A percentile compares a stretch with the other conserved stretches of the same genome.
phyloP scores from a whole-genome alignment of 2,329 filamentous ascomycete species.

The Neurospora sp. region DNA sequence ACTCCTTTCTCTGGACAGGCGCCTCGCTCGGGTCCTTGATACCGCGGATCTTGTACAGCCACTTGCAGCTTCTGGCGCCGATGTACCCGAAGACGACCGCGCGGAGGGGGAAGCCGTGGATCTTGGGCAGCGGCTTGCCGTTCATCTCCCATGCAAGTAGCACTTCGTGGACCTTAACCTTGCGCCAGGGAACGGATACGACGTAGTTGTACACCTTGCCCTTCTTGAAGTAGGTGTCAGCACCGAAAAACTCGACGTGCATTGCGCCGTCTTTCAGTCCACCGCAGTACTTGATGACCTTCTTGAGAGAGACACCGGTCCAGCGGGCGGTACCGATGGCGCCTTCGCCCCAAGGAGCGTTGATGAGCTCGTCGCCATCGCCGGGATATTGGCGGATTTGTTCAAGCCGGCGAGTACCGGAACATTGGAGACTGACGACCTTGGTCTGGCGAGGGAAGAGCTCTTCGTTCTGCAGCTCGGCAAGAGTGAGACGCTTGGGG shows the following conservation, averaged over 20 bases:
- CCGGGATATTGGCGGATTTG: conserved; percentile 57
- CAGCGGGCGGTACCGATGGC: conserved; percentile 58
- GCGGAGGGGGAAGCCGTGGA: conserved; percentile 56
- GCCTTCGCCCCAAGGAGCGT: conserved; percentile 51
- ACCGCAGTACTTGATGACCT: conserved; percentile 60
- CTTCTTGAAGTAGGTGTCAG: conserved; percentile 65
- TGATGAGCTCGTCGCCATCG: conserved; percentile 52
- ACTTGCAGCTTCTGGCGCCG: conserved; percentile 54
- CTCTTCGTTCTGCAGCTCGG: conserved; percentile 49
- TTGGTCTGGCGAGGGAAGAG: conserved; percentile 50
- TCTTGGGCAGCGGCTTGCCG: conserved; percentile 49
- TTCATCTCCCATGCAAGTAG: conserved; percentile 66
- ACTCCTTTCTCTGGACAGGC: conserved; percentile 55
- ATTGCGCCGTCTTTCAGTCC: conserved; percentile 43
- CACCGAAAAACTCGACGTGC: conserved; percentile 59
- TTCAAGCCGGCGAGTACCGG: conserved; percentile 58
- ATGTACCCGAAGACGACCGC: conserved; percentile 57
- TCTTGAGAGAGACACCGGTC: conserved; percentile 55
- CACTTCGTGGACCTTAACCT: conserved; percentile 57
- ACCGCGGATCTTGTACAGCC: conserved; percentile 53
- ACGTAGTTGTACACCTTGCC: conserved; percentile 55
- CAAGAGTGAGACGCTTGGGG: conserved; percentile 45
- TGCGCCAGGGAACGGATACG: conserved; percentile 56
- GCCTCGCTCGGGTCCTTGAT: conserved; percentile 45
- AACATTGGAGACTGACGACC: conserved; percentile 55